phyloP scores from a whole-genome alignment of 1,284 basidiomycete genomes.

The Cystobasidiaceae sp. region DNA sequence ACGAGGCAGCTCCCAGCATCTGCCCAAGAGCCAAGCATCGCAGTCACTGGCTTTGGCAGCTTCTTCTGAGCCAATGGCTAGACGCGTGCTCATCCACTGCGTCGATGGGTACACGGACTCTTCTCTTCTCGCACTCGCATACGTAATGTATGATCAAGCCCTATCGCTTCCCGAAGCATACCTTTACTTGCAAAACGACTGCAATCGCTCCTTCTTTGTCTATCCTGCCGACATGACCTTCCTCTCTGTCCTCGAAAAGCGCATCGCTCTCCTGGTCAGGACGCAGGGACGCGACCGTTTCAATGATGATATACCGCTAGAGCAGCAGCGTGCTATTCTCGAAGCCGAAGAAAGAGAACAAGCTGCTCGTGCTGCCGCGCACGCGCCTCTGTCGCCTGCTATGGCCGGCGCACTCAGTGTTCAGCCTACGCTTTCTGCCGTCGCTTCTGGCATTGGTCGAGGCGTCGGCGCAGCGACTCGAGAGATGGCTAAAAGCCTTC shows the following conservation, averaged over 20 bases:
- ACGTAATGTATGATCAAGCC: slow-evolving; percentile 74
- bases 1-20: background rate
- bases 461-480: background rate
- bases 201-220: slow-evolving; percentile 73
- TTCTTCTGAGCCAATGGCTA: slow-evolving; percentile 27
- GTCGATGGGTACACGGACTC: slow-evolving; percentile 65
- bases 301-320: slow-evolving; percentile 30
- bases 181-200: slow-evolving; percentile 63
- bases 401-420: too few species aligned
- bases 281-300: slow-evolving; percentile 10
- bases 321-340: background rate
- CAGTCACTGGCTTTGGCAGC: too few species aligned
- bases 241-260: slow-evolving; percentile 67
- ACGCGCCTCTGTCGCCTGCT: background rate
- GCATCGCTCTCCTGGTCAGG: slow-evolving; percentile 46
- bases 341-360: slow-evolving; percentile 10
- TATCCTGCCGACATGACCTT: slow-evolving; percentile 74
- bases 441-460: background rate
- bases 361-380: too few species aligned
- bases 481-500: slow-evolving; percentile 27
- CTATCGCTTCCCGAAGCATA: slow-evolving; percentile 75
- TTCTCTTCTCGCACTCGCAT: slow-evolving; percentile 75
- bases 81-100: slow-evolving; percentile 44
- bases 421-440: background rate
- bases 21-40: too few species aligned